Conservation (phyloP, 208 protist species). For the Zelonia costaricensis region DNA sequence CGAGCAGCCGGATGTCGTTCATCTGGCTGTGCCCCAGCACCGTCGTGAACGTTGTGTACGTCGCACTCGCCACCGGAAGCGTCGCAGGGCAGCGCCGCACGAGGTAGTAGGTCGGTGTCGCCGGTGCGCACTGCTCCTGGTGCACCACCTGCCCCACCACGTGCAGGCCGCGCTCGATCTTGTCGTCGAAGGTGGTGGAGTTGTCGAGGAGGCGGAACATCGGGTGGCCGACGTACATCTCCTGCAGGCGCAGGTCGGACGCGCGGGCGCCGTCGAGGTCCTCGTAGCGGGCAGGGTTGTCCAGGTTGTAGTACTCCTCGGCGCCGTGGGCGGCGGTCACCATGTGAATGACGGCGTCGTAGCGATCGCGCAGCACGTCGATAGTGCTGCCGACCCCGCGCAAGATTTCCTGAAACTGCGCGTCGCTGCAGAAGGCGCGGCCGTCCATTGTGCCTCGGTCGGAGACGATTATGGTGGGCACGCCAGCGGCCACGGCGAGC, state of each 20-base stretch:
- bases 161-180: conserved; percentile 70
- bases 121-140: conserved; percentile 25
- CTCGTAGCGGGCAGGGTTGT: conserved; percentile 85
- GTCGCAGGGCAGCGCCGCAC: conserved; percentile 35
- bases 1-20: conserved; percentile 63
- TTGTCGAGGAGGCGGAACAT: conserved; percentile 80
- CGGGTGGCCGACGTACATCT: conserved; percentile 79
- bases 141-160: conserved; percentile 61
- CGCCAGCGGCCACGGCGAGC: conserved; percentile 44
- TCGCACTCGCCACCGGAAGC: conserved; percentile 41
- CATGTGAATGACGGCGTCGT: conserved; percentile 86
- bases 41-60: conserved; percentile 47
- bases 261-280: conserved; percentile 66
- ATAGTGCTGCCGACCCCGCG: conserved; percentile 36
- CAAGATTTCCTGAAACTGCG: conserved; percentile 59
- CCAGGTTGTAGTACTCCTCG: conserved; percentile 74
- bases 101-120: conserved; percentile 41
- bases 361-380: conserved; percentile 75
- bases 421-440: conserved; percentile 72
- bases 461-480: conserved; percentile 63
- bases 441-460: conserved; percentile 89
- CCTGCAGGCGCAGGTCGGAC: conserved; percentile 77
- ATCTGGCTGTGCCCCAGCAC: conserved; percentile 57
- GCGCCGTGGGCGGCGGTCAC: conserved; percentile 78
- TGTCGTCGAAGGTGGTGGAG: conserved; percentile 68